Base-by-base conservation (phyloP, 106 monocot species). In the Iris macrosiphon region DNA sequence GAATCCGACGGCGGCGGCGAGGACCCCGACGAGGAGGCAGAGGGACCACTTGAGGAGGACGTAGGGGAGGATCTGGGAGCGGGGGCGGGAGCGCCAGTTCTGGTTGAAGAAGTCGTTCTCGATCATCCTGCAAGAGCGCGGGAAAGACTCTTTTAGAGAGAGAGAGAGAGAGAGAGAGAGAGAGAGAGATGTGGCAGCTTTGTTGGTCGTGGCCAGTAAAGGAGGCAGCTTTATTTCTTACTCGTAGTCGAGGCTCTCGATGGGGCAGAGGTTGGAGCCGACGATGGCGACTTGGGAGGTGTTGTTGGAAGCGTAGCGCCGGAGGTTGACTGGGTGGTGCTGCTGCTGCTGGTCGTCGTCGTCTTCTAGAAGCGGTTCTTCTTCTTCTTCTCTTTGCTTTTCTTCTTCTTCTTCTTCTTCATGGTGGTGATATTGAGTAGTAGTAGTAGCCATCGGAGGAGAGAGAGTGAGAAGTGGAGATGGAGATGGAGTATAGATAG, bases 241-340 rank as follows among this genome's bases (percentile, higher is more conserved):
- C 57, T 96, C 95, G 69, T 85, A 96, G 47, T 96, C 95, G 49
- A 96, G 85, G 79, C 85, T 85, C 64, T 96, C 95, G 43, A 96
- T 75, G 19, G 89, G 95, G 74, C 79, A 96, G 61, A 73, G 38
- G 14, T 86, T 79, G 71, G 89, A 79, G 52, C 94, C 94, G 66
- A 95, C 48, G 60, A 95, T 81, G 66, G 94, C 94, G 24, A 89
- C 35, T 54, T 85, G 94, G 3, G 89, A 95, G 39, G 79, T 74
- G 40, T 46, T 79, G 62, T 89, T 84, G 55, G 88, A 72, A 12
- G 76, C 66, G 32, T 39, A 44, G 15, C 88, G 70, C 14, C 79
- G 70, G 58, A 89, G 74, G 41, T 58, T 58, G 10, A 13, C 14
- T 3, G 52, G 52, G 32, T 53, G 52, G 52, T 53, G 19, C 18